Evolutionary conservation across 2,329 filamentous ascomycete species (phyloP), one percentile per base, ranked within the genome.

Genomic region (Talaromyces sp.): DNA sequence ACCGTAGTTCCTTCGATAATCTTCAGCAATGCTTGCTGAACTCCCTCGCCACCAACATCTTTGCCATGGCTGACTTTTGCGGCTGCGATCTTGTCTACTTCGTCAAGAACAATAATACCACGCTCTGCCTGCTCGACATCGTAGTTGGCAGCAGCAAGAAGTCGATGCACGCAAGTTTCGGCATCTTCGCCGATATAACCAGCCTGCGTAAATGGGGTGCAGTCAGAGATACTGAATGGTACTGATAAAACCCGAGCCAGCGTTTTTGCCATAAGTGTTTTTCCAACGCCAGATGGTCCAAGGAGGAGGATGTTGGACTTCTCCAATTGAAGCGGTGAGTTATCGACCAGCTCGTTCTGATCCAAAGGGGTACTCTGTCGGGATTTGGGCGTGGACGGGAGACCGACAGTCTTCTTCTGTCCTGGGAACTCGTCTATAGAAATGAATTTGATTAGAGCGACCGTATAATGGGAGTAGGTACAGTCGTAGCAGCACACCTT

Each of bases 111-210:
- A 42, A 99, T 91, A 51, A 99, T 97, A 4, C 94, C 94, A 48
- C 90, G 85, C 69, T 99, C 93, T 7, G 91, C 88, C 49, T 88
- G 86, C 53, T 86, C 85, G 24, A 94, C 84, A 62, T 96, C 89
- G 71, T 96, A 96, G 70, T 95, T 93, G 8, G 93, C 86, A 54
- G 95, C 91, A 50, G 95, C 89, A 9, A 99, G 80, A 22, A 99
- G 80, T 40, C 94, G 83, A 67, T 97, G 91, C 36, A 99, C 91
- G 64, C 93, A 97, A 0, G 90, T 87, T 69, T 99, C 94, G n/a
- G 93, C 93, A 69, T 99, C 94, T 68, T 97, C 93, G 27, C 94
- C 94, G 62, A 99, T 97, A 65, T 99, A 99, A 22, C 94, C 93
- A 4, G 93, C 93, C 75, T 97, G 93, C 0, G 93, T 97, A 59